phyloP scores from a whole-genome alignment of 2,329 filamentous ascomycete genomes.

The Blastomyces gilchristii region DNA sequence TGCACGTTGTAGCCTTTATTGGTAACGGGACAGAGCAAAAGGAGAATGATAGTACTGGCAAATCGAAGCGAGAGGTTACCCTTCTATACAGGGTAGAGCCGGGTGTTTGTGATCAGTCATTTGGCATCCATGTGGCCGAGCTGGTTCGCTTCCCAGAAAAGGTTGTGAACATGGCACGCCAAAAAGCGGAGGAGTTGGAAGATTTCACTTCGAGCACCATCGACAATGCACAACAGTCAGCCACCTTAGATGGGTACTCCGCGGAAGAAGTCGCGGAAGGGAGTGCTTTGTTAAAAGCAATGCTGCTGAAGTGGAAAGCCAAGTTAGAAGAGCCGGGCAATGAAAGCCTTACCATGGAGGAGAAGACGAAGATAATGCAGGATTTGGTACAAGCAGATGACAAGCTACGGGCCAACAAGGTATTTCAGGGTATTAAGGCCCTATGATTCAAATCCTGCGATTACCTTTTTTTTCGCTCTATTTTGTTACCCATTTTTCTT shows the following conservation, averaged over 20 bases:
- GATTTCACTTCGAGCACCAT: constrained; percentile 53
- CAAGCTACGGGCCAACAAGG: constrained; percentile 48
- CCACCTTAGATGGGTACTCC: constrained; percentile 45
- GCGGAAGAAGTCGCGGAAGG: constrained; percentile 86
- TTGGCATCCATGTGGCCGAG: constrained; percentile 96
- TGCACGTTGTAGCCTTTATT: constrained; percentile 95
- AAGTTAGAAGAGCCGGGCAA: constrained; percentile 53
- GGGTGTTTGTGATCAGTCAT: constrained; percentile 92
- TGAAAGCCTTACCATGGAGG: constrained; percentile 51
- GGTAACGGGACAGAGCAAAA: constrained; percentile 42
- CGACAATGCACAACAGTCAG: constrained; percentile 35
- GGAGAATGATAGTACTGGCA: constrained; percentile 36
- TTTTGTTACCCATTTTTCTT: not conserved
- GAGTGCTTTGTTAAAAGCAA: constrained; percentile 69
- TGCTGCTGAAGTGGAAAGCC: constrained; percentile 77
- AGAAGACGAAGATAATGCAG: constrained; percentile 68
- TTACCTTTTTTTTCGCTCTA: not conserved
- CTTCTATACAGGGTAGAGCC: constrained; percentile 94
- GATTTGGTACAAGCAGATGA: constrained; percentile 67
- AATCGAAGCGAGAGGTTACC: constrained; percentile 71
- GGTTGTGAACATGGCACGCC: constrained; percentile 97
- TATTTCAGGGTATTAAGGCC: constrained; percentile 41
- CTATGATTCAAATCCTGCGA: constrained; percentile 24
- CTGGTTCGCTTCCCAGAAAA: constrained; percentile 93
- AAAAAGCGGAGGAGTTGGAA: constrained; percentile 95